Evolutionary conservation across 1,139 yeast species (phyloP).

Genomic region (Hansenula sp.): DNA sequence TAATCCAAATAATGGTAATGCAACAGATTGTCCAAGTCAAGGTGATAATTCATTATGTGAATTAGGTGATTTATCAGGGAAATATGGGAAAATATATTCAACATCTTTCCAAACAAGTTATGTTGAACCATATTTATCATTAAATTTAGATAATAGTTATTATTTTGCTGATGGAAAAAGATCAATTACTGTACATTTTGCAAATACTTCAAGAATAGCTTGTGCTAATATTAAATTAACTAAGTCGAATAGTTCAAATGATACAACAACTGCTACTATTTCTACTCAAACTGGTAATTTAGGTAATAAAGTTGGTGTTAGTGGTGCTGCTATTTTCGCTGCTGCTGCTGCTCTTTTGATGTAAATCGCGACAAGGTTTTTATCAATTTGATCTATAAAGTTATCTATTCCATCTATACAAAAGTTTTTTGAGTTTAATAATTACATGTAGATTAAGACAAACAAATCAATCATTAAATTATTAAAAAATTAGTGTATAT

Average conservation of each 20-base stretch:
- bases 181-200: constrained; percentile 45
- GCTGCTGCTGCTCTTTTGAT: constrained; percentile 3
- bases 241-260: background rate
- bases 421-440: too few relatives aligned
- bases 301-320: background rate
- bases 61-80: constrained; percentile 55
- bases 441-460: background rate
- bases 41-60: constrained; percentile 45
- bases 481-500: too few relatives aligned
- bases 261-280: background rate
- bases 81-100: constrained; percentile 47
- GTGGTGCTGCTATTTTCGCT: constrained; percentile 1
- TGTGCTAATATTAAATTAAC: constrained; percentile 42
- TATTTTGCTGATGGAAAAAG: constrained; percentile 34
- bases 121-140: constrained; percentile 44
- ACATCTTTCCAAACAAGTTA: constrained; percentile 44
- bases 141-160: constrained; percentile 23
- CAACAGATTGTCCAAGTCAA: constrained; percentile 35
- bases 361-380: background rate
- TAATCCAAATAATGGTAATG: constrained; percentile 43
- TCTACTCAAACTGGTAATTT: background rate
- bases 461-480: too few relatives aligned
- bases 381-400: too few relatives aligned
- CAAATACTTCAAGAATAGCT: constrained; percentile 44
- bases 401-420: too few relatives aligned